These are phyloP conservation scores for Bifiguratus adelaidae DNA, from an alignment of 192 early-diverging fungal genomes.

Conservation along the genomic window DNA sequence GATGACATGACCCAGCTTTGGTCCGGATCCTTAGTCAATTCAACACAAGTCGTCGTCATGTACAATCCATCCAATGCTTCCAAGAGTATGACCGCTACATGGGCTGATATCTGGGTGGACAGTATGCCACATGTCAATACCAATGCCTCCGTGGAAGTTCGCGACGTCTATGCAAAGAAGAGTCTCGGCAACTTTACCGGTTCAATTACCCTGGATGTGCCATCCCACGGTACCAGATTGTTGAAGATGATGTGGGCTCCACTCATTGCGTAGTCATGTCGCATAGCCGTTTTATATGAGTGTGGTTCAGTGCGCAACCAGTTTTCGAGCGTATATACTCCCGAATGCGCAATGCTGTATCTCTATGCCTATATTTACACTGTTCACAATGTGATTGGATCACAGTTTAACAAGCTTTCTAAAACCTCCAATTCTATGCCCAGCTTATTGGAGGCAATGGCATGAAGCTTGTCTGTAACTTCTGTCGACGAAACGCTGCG, in stretches of 20 bases:
- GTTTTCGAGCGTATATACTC: too few relatives aligned
- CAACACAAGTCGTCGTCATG: constrained; percentile 14
- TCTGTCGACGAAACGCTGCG: too few relatives aligned
- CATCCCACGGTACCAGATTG: constrained; percentile 3
- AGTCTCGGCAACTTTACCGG: constrained; percentile 6
- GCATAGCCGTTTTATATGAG: too few relatives aligned
- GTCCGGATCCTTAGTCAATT: constrained; percentile 12
- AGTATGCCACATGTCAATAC: constrained; percentile 3
- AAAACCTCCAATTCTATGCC: too few relatives aligned
- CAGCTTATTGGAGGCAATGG: too few relatives aligned
- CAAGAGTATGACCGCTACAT: constrained; percentile 6
- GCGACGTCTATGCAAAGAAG: constrained; percentile 17
- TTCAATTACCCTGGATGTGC: constrained; percentile 5
- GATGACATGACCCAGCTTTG: constrained; percentile 12
- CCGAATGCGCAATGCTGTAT: too few relatives aligned
- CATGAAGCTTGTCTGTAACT: too few relatives aligned
- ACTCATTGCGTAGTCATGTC: too few relatives aligned
- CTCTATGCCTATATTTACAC: too few relatives aligned
- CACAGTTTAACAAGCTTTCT: too few relatives aligned
- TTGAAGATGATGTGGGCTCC: constrained; percentile 3
- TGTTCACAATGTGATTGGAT: neutral
- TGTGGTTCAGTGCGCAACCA: too few relatives aligned
- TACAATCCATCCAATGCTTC: constrained; percentile 11
- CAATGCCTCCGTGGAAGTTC: constrained; percentile 4
- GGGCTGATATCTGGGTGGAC: constrained; percentile 3